Evolutionary conservation across 2,329 filamentous ascomycete genomes (phyloP), one percentile per base, ranked within the genome.

Genomic region (Fusarium pseudocircinatum): DNA sequence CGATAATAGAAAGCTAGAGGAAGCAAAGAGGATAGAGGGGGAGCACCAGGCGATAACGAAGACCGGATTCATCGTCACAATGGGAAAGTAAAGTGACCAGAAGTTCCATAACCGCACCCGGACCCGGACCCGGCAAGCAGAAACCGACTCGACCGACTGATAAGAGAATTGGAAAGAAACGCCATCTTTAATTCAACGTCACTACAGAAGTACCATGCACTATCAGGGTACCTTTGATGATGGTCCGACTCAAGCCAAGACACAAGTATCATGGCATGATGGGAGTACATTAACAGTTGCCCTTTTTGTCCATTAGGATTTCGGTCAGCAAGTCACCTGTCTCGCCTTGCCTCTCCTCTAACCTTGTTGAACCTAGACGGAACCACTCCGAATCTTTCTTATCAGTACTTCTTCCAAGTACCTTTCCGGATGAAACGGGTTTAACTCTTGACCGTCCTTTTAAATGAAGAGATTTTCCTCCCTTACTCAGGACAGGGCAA

Each of bases 401-500:
- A 77, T 77, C 75, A 77, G 75, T 75, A 77, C 75, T 63, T 77
- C 36, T 37, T 18, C 24, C 56, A 62, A 47, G 70, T 77, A 75
- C 62, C 60, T 59, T 69, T 54, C 63, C 65, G 50, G 58, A 50
- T 68, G 52, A 42, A 73, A 63, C 62, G 66, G 52, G 60, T 36
- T 72, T 61, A 40, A 64, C 43, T 49, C 72, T 64, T 74, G 71
- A 67, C 56, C 67, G 57, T 72, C 68, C 53, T 74, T 71, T 67
- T 59, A 46, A 65, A 72, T 67, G 63, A 37, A 59, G n/a, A 67
- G 28, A 66, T 65, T 46, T 47, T 53, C 50, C 32, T 20, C 46
- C 40, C 46, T 50, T 66, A 37, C 50, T 70, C 50, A 52, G 66
- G 63, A 63, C 43, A 46, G 65, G 34, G 42, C 24, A 47, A 28